Conservation (phyloP, 257 asterid genomes). For the Capsicum pubescens region DNA sequence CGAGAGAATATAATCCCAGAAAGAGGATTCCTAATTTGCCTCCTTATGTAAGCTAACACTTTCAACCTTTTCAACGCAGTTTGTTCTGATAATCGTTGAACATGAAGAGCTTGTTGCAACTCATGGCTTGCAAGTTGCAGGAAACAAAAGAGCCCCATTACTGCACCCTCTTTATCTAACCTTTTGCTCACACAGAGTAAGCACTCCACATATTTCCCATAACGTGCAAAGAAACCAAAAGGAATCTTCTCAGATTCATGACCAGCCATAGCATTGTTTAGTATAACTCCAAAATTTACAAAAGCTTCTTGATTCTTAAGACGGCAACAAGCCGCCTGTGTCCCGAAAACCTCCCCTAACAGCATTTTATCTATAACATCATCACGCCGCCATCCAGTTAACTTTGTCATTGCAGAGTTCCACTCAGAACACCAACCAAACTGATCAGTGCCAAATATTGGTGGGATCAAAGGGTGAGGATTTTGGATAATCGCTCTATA, state of each 20-base stretch:
- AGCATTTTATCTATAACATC: constrained; percentile 88
- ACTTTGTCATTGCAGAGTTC: constrained; percentile 89
- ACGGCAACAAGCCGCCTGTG: constrained; percentile 61
- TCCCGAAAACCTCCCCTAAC: constrained; percentile 88
- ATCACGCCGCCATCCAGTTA: constrained; percentile 76
- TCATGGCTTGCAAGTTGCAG: constrained; percentile 94
- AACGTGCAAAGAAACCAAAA: constrained; percentile 70
- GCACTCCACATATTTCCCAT: constrained; percentile 79
- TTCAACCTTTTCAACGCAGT: constrained; percentile 73
- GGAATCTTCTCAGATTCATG: constrained; percentile 71
- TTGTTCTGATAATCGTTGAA: constrained; percentile 79
- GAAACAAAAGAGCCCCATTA: constrained; percentile 88
- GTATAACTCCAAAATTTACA: constrained; percentile 73
- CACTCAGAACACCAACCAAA: constrained; percentile 98
- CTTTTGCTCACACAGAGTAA: constrained; percentile 78
- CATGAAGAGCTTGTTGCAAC: constrained; percentile 89
- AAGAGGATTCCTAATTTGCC: constrained; percentile 81
- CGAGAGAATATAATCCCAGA: constrained; percentile 88
- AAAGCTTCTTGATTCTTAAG: constrained; percentile 84
- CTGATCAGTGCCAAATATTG: constrained; percentile 89
- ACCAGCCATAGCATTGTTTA: constrained; percentile 78
- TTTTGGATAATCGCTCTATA: constrained; percentile 85
- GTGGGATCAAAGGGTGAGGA: constrained; percentile 90
- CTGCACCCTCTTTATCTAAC: constrained; percentile 69
- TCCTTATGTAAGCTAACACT: constrained; percentile 76